Base-by-base conservation (phyloP, 1,284 basidiomycete genomes). In the Apiotrichum gracile region DNA sequence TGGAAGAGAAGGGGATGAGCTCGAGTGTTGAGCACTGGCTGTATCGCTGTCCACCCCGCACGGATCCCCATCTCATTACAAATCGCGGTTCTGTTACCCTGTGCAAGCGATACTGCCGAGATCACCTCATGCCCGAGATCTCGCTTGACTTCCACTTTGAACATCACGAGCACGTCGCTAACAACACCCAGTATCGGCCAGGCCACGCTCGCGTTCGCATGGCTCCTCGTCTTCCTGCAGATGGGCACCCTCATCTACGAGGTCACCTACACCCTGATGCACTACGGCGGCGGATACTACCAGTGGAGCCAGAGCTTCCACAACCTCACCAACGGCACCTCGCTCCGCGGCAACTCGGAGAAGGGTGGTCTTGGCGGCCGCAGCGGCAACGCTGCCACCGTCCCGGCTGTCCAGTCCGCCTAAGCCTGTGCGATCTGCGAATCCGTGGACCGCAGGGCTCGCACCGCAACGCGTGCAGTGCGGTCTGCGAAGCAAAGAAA, bases 171-270 rank as follows among this genome's bases (percentile, higher is more conserved):
- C 10, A 31, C 9, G 9, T 4, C 31, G 16, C 39, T 51, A 17
- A 47, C 22, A 12, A 25, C 38, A 5, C 31, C 34, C 42, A 64
- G 61, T 6, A 55, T 71, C n/a, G 68, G 65, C 10, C 61, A 55
- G 29, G 68, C 65, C 0, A 42, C 55, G 4, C 29, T 70, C n/a
- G 70, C 63, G 51, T 50, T 70, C 13, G 68, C 55, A 3, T 72
- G 68, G 68, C 64, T 73, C 45, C 69, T 70, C 17, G 49, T 73
- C 43, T 55, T 64, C 43, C 66, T 68, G 60, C 55, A 68, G 47
- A 52, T 70, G 33, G 68, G 60, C 45, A 64, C 68, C 49, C 61
- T 72, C 53, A 49, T 67, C 47, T 55, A 60, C 49, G 61, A 70
- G 53, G 60, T 70, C 45, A 58, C 62, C 52, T 64, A 60, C 56